Base-by-base conservation (phyloP, 768 basidiomycete species). In the Neoboletus subvelutipes region DNA sequence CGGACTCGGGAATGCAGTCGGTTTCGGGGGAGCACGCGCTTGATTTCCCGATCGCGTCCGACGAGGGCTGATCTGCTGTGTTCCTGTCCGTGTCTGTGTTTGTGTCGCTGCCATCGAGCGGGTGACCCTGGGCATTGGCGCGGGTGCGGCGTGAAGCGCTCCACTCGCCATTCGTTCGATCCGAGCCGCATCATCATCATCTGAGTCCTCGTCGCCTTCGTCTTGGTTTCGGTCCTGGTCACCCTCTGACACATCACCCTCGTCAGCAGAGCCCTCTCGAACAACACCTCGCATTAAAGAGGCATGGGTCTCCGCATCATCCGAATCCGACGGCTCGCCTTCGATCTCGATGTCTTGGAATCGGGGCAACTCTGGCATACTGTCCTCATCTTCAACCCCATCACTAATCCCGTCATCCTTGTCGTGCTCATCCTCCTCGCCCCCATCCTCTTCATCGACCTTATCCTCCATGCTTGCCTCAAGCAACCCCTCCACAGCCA, bases 241-340 rank as follows among this genome's bases (percentile, higher is more conserved):
- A 29, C 12, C 17, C 17, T 26, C 24, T 13, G 34, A n/a, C 5
- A 22, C 18, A 18, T 45, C 50, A 6, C 5, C 50, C 15, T 10
- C 26, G 4, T n/a, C 31, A 5, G 5, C 47, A 33, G 46, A 10
- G 20, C 15, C 36, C 15, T 58, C 24, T 17, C 1, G 29, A 6
- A 40, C 15, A 12, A 8, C 17, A 17, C 18, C 53, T n/a, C 37
- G 50, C 13, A 59, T 31, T 51, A 73, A 56, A 1, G 41, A 34
- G 4, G 24, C 52, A 31, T 71, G 68, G 5, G 62, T 71, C 47
- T 73, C 70, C 33, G 54, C 63, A 29, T 71, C 70, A 43, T 73
- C 71, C 17, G 67, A 70, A 33, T 73, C 70, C 3, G 59, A 61
- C 18, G 67, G 62, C 9, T 55, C 50, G 29, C n/a, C 43, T 29